Percentiles rank a stretch among this genome's conserved stretches.
phyloP scores from a whole-genome alignment of 2,329 filamentous ascomycete species.

The Lachnellula suecica region DNA sequence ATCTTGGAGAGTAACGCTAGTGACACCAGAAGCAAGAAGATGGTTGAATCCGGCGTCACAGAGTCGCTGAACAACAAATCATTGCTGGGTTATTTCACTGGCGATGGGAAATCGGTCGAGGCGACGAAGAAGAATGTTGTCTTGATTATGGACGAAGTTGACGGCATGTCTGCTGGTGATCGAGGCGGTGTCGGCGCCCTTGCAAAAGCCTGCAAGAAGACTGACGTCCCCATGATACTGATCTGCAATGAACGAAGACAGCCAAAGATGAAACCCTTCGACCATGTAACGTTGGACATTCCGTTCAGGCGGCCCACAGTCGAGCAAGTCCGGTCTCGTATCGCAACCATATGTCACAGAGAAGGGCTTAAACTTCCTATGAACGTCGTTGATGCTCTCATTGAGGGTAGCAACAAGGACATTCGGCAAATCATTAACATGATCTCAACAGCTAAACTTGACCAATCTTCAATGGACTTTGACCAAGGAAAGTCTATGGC shows the following conservation, averaged over 20 bases:
- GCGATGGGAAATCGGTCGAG: slow-evolving; percentile 78
- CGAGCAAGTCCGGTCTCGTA: slow-evolving; percentile 85
- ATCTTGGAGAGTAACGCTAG: slow-evolving; percentile 94
- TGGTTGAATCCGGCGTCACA: slow-evolving; percentile 84
- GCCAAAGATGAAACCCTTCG: slow-evolving; percentile 98
- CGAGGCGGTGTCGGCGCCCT: slow-evolving; percentile 92
- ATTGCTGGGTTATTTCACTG: slow-evolving; percentile 84
- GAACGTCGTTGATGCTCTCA: slow-evolving; percentile 85
- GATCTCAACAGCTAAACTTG: slow-evolving; percentile 90
- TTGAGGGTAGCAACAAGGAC: slow-evolving; percentile 92
- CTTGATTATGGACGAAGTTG: slow-evolving; percentile 97
- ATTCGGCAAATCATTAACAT: slow-evolving; percentile 99
- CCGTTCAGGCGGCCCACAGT: slow-evolving; percentile 86
- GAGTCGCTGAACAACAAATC: slow-evolving; percentile 95
- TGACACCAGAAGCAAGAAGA: slow-evolving; percentile 91
- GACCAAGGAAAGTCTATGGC: slow-evolving; percentile 91
- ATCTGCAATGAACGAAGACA: slow-evolving; percentile 94
- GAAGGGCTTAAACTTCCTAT: slow-evolving; percentile 85
- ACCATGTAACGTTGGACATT: slow-evolving; percentile 79
- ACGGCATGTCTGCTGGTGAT: slow-evolving; percentile 97
- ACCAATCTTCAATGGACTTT: slow-evolving; percentile 76
- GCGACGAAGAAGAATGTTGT: slow-evolving; percentile 87
- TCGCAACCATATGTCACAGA: slow-evolving; percentile 92
- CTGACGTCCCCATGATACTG: slow-evolving; percentile 88
- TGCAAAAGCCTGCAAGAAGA: slow-evolving; percentile 93